Conservation (phyloP, 768 basidiomycete genomes). For the Tremella mesenterica region DNA sequence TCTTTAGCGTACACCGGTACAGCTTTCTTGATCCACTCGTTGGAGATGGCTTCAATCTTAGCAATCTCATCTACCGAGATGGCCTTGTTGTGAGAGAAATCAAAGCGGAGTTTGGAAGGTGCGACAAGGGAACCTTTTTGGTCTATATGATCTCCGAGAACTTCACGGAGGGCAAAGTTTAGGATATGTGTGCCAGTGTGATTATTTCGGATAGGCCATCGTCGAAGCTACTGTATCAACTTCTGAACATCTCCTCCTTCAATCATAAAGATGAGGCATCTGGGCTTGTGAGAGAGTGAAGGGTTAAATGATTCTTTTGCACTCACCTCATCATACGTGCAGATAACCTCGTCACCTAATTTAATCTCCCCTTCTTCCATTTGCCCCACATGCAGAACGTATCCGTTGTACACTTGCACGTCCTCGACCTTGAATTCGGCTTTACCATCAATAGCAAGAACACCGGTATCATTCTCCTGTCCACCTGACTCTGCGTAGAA, state of each 20-base stretch:
- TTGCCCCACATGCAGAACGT: conserved; percentile 83
- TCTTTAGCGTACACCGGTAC: conserved; percentile 85
- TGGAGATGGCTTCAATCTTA: conserved; percentile 72
- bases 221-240: conserved; percentile 55
- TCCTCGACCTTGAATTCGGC: conserved; percentile 90
- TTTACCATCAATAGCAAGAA: conserved; percentile 80
- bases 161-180: conserved; percentile 84
- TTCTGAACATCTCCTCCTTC: background rate
- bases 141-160: conserved; percentile 93
- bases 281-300: background rate
- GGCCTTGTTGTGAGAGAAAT: conserved; percentile 91
- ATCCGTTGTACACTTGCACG: conserved; percentile 89
- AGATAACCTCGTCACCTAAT: conserved; percentile 71
- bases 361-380: conserved; percentile 78
- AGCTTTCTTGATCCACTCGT: conserved; percentile 83
- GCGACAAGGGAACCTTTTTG: conserved; percentile 97
- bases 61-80: conserved; percentile 66
- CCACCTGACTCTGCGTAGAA: conserved; percentile 98
- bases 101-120: conserved; percentile 89
- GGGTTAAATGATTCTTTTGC: too few species aligned
- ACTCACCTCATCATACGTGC: conserved; percentile 83
- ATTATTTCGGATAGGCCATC: conserved; percentile 93
- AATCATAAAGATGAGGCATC: background rate
- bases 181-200: conserved; percentile 98
- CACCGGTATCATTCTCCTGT: conserved; percentile 93